Evolutionary conservation across 257 asterid genomes (phyloP).

Genomic region (Salvia rosmarinus): DNA sequence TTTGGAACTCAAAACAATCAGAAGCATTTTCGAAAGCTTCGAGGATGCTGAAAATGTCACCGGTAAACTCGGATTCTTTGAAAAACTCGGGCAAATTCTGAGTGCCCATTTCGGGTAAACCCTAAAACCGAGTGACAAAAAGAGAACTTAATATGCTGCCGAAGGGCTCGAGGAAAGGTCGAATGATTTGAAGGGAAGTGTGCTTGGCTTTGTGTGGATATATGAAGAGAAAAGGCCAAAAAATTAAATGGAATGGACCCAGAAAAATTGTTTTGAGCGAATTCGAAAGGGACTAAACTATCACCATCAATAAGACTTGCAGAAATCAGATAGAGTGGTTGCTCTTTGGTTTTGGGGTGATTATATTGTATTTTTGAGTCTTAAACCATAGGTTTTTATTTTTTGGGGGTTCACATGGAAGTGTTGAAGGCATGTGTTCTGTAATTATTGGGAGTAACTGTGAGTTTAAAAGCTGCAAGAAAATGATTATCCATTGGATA

Average conservation of each 20-base stretch:
- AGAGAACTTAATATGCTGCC: not conserved
- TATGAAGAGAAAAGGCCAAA: constrained; percentile 16
- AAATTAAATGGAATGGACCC: constrained; percentile 7
- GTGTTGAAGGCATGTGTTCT: constrained; percentile 9
- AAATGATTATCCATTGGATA: not conserved
- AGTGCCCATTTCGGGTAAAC: constrained; percentile 45
- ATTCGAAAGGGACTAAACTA: constrained; percentile 58
- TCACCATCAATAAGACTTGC: constrained; percentile 53
- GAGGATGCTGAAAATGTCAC: constrained; percentile 72
- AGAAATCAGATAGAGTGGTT: constrained; percentile 33
- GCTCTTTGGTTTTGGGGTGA: constrained; percentile 14
- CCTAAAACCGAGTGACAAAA: not conserved
- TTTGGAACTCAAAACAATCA: constrained; percentile 53
- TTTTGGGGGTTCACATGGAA: too few species aligned
- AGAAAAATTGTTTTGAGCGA: constrained; percentile 27
- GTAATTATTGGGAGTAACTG: constrained; percentile 8
- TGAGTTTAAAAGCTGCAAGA: constrained; percentile 23
- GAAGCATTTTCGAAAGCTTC: constrained; percentile 59
- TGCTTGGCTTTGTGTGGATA: constrained; percentile 1
- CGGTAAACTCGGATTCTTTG: constrained; percentile 51
- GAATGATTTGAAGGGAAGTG: not conserved
- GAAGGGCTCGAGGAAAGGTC: not conserved
- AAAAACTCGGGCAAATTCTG: constrained; percentile 48
- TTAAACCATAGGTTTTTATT: constrained; percentile 20
- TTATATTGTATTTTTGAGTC: not conserved